Conservation (phyloP, 768 basidiomycete genomes). For the Amanita phalloides region DNA sequence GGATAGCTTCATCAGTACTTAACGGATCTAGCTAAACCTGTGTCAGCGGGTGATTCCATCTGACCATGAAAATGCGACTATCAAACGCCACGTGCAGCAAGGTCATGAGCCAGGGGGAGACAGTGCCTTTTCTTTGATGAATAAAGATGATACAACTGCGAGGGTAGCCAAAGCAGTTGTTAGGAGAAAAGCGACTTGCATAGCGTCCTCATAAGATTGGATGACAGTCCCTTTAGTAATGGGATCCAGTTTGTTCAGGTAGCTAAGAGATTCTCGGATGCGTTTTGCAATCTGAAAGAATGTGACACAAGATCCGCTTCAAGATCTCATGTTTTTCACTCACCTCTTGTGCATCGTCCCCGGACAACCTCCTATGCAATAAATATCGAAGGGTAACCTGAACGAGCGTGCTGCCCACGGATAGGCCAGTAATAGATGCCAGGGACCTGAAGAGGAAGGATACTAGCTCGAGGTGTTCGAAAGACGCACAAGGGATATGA, state of each 20-base stretch:
- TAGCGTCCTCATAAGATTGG: slow-evolving; percentile 31
- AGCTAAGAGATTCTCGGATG: slow-evolving; percentile 38
- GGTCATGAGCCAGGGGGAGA: slow-evolving; percentile 2
- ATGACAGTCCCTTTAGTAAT: slow-evolving; percentile 23
- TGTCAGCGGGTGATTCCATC: too few relatives aligned
- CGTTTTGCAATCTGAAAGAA: slow-evolving; percentile 30
- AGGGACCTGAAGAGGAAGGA: slow-evolving; percentile 60
- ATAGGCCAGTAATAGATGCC: slow-evolving; percentile 46
- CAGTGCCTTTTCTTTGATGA: slow-evolving; percentile 41
- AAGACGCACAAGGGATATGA: neutral
- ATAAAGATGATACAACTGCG: slow-evolving; percentile 33
- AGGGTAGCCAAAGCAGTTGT: slow-evolving; percentile 28
- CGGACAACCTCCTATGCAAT: slow-evolving; percentile 30
- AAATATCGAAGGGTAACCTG: slow-evolving; percentile 37
- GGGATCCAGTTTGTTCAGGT: slow-evolving; percentile 33
- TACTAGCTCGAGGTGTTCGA: slow-evolving; percentile 19
- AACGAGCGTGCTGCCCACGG: slow-evolving; percentile 43
- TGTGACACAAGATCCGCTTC: too few relatives aligned
- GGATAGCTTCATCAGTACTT: too few relatives aligned
- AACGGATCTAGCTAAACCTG: too few relatives aligned
- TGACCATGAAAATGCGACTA: too few relatives aligned
- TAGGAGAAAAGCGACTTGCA: slow-evolving; percentile 39
- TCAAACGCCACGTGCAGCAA: too few relatives aligned
- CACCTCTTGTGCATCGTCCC: slow-evolving; percentile 45
- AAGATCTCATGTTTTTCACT: slow-evolving; percentile 1